Percentiles rank a stretch among this genome's conserved stretches.
These are phyloP conservation scores for Neurospora hispaniola DNA, from an alignment of 495 filamentous ascomycete genomes.

Conservation along the genomic window DNA sequence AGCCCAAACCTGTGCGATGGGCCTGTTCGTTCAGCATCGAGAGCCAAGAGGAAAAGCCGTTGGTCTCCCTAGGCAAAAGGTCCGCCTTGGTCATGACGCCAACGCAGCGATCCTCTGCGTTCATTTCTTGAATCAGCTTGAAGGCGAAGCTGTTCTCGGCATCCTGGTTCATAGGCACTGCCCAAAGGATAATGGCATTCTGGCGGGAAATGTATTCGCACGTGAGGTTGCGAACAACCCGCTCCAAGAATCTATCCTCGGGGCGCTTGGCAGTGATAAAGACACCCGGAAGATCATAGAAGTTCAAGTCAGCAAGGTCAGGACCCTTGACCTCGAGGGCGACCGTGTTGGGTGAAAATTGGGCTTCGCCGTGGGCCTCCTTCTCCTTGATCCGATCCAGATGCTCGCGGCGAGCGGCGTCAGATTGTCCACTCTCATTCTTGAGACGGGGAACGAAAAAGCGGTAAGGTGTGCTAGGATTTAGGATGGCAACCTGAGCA, in stretches of 20 bases:
- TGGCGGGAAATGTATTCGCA: constrained; percentile 51
- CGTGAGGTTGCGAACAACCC: constrained; percentile 57
- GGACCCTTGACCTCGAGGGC: constrained; percentile 62
- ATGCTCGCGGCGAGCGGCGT: constrained; percentile 24
- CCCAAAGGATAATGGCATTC: constrained; percentile 62
- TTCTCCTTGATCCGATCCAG: constrained; percentile 20
- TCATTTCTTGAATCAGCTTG: constrained; percentile 44
- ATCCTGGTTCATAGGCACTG: constrained; percentile 65
- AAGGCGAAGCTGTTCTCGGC: constrained; percentile 61
- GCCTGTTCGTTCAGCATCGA: constrained; percentile 45
- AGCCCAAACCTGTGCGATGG: constrained; percentile 51
- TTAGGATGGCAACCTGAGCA: constrained; percentile 65
- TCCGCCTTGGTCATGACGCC: constrained; percentile 80
- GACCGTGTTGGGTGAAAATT: constrained; percentile 72
- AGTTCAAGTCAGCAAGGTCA: constrained; percentile 56
- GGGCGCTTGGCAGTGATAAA: constrained; percentile 53
- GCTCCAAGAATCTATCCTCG: constrained; percentile 53
- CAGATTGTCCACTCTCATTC: constrained; percentile 8
- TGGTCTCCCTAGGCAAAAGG: constrained; percentile 39
- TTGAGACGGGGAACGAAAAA: constrained; percentile 38
- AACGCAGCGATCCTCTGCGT: constrained; percentile 53
- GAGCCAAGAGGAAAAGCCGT: constrained; percentile 38
- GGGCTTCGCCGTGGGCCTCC: constrained; percentile 33
- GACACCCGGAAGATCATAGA: constrained; percentile 74
- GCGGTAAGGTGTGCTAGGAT: constrained; percentile 37